Conservation (phyloP, 495 filamentous ascomycete species). For the Lasiosphaeris hirsuta region DNA sequence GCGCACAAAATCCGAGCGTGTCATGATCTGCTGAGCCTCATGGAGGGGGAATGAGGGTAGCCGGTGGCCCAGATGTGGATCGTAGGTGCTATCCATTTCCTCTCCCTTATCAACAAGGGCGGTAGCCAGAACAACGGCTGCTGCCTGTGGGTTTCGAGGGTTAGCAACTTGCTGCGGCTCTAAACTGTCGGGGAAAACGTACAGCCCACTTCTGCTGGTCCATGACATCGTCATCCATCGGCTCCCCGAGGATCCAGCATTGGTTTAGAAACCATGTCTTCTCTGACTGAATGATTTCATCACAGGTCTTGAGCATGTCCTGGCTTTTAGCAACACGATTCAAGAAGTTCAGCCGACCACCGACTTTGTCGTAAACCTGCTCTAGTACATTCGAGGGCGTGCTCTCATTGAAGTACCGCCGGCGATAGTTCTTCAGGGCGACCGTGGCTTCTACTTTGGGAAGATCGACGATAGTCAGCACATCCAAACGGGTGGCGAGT, state of each 20-base stretch:
- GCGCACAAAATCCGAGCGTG: constrained; percentile 89
- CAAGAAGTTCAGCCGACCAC: constrained; percentile 81
- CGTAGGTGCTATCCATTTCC: constrained; percentile 61
- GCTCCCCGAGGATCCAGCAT: constrained; percentile 85
- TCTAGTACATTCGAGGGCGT: constrained; percentile 55
- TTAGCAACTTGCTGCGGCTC: constrained; percentile 1
- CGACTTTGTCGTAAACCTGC: constrained; percentile 77
- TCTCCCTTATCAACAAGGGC: constrained; percentile 78
- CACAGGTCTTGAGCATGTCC: constrained; percentile 74
- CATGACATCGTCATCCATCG: constrained; percentile 99
- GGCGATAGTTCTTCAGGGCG: constrained; percentile 72
- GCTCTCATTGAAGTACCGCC: constrained; percentile 62
- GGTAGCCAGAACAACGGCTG: constrained; percentile 89
- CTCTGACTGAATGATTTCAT: constrained; percentile 74
- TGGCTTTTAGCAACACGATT: constrained; percentile 77
- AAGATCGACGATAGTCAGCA: constrained; percentile 77
- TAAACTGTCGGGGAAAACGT: constrained; percentile 30
- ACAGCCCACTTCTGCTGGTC: constrained; percentile 95
- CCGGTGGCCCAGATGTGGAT: constrained; percentile 64
- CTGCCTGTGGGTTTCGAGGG: constrained; percentile 50
- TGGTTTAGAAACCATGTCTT: constrained; percentile 94
- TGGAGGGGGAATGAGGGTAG: constrained; percentile 82
- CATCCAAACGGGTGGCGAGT: constrained; percentile 87
- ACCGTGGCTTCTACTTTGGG: constrained; percentile 69
- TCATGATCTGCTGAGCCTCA: constrained; percentile 85